Conservation (phyloP, 768 basidiomycete species). For the Lenzites betulinus region DNA sequence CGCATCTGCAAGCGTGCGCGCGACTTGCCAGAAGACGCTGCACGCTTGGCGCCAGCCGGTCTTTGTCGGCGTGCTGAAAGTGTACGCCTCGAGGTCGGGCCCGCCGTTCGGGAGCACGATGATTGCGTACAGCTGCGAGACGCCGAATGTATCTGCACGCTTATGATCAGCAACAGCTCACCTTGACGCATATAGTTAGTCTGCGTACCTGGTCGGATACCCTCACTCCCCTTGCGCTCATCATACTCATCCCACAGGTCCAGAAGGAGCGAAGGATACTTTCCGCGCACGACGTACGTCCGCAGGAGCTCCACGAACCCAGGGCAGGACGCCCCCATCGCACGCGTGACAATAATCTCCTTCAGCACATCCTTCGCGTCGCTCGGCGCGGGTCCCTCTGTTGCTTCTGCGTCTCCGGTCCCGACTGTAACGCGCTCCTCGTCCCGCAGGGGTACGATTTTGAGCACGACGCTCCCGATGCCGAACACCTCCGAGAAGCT, state of each 20-base stretch:
- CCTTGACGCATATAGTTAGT: slow-evolving; percentile 20
- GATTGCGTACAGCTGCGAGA: slow-evolving; percentile 83
- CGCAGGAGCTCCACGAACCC: slow-evolving; percentile 84
- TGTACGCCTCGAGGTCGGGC: slow-evolving; percentile 84
- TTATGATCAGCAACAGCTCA: slow-evolving; percentile 7
- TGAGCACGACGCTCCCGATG: slow-evolving; percentile 86
- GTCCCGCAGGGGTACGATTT: slow-evolving; percentile 77
- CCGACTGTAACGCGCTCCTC: slow-evolving; percentile 37
- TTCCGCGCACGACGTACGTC: slow-evolving; percentile 83
- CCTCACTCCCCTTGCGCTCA: slow-evolving; percentile 74
- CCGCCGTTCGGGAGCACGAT: slow-evolving; percentile 92
- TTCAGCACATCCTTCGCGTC: slow-evolving; percentile 78
- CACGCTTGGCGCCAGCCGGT: slow-evolving; percentile 84
- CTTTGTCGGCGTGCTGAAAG: slow-evolving; percentile 58
- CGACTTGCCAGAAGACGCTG: slow-evolving; percentile 90
- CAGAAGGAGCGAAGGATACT: slow-evolving; percentile 78
- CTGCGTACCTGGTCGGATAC: slow-evolving; percentile 75
- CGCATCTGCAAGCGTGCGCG: slow-evolving; percentile 72
- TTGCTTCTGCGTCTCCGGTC: slow-evolving; percentile 25
- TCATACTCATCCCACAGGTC: slow-evolving; percentile 88
- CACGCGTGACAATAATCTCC: slow-evolving; percentile 75
- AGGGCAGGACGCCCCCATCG: slow-evolving; percentile 73
- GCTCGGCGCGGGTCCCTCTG: slow-evolving; percentile 65
- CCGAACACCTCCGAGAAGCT: slow-evolving; percentile 97
- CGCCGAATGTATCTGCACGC: slow-evolving; percentile 65